phyloP scores from a whole-genome alignment of 2,329 filamentous ascomycete species.

The Zasmidium angulare region DNA sequence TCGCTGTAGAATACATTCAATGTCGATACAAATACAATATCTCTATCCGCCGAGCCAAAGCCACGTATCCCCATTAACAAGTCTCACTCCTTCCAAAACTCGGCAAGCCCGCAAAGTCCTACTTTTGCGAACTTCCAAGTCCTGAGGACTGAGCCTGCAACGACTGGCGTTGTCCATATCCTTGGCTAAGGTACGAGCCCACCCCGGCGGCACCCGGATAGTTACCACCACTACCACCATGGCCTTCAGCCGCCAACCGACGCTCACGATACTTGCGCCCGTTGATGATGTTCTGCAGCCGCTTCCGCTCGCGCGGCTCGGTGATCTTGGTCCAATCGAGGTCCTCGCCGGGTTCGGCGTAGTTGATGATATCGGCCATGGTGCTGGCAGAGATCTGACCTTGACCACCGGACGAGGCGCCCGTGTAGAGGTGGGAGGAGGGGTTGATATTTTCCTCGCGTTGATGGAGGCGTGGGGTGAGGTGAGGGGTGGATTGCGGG shows the following conservation, averaged over 20 bases:
- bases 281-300: conserved; percentile 41
- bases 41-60: too few species aligned
- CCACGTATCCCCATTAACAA: neutral
- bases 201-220: conserved; percentile 35
- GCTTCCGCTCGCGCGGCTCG: conserved; percentile 38
- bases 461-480: conserved; percentile 1
- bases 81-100: neutral
- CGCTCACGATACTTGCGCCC: conserved; percentile 41
- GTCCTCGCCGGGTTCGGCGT: conserved; percentile 41
- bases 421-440: conserved; percentile 36
- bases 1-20: neutral
- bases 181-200: conserved; percentile 31
- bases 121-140: neutral
- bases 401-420: conserved; percentile 33
- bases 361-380: conserved; percentile 37
- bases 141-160: conserved; percentile 3
- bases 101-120: neutral
- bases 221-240: conserved; percentile 35
- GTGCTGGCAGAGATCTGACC: conserved; percentile 35
- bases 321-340: conserved; percentile 41
- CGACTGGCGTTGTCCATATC: conserved; percentile 21
- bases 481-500: conserved; percentile 24
- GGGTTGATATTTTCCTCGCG: conserved; percentile 27
- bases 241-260: conserved; percentile 36
- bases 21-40: neutral